Evolutionary conservation across 1,284 basidiomycete species (phyloP).

Genomic region (Phenoliferia sp.): DNA sequence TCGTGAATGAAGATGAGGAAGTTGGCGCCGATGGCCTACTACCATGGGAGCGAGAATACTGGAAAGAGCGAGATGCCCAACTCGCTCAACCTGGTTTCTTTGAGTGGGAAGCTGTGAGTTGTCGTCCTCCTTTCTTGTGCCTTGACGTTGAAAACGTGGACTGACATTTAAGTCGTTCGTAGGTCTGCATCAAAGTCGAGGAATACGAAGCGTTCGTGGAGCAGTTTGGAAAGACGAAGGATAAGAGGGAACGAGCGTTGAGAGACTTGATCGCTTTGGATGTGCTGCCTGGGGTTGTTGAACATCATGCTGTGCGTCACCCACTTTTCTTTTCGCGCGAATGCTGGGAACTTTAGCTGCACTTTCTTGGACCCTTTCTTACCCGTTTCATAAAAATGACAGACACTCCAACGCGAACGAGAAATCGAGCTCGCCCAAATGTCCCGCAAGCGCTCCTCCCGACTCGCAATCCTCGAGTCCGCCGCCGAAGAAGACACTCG

Average conservation of each 20-base stretch:
- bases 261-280: conserved; percentile 61
- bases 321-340: conserved; percentile 21
- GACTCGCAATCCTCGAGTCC: conserved; percentile 58
- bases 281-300: conserved; percentile 61
- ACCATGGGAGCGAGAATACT: conserved; percentile 38
- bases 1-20: conserved; percentile 23
- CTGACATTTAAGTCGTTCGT: not conserved
- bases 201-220: conserved; percentile 74
- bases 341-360: too few species aligned
- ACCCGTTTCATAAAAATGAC: conserved; percentile 5
- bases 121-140: not conserved
- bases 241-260: conserved; percentile 72
- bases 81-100: conserved; percentile 52
- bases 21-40: conserved; percentile 38
- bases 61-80: conserved; percentile 21
- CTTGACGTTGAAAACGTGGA: not conserved
- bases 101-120: conserved; percentile 75
- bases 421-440: conserved; percentile 61
- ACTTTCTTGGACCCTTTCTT: not conserved
- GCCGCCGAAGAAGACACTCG: conserved; percentile 58
- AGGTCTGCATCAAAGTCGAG: conserved; percentile 71
- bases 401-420: conserved; percentile 48
- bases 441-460: conserved; percentile 75
- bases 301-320: conserved; percentile 44
- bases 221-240: conserved; percentile 65